These are phyloP conservation scores for Ganoderma resinaceum DNA, from an alignment of 1,284 basidiomycete genomes.

Conservation along the genomic window DNA sequence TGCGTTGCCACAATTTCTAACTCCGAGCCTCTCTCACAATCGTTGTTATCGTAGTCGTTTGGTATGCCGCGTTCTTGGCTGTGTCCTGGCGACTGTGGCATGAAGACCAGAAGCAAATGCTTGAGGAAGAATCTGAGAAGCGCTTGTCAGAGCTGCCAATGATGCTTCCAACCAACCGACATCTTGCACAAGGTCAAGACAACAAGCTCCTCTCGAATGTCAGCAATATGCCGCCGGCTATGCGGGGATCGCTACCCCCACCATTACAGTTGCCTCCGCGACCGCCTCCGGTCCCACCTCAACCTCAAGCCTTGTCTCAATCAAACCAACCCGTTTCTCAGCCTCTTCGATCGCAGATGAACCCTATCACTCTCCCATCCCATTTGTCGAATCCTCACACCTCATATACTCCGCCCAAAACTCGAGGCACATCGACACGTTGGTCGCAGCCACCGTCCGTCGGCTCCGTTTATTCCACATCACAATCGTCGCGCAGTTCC, in stretches of 20 bases:
- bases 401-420: background rate
- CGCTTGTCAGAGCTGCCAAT: constrained; percentile 33
- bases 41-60: constrained; percentile 41
- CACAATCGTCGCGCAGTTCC: background rate
- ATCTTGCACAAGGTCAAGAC: constrained; percentile 10
- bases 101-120: constrained; percentile 9
- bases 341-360: background rate
- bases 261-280: background rate
- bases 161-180: constrained; percentile 33
- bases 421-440: background rate
- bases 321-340: background rate
- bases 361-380: background rate
- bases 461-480: background rate
- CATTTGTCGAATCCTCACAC: background rate
- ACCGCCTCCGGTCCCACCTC: background rate
- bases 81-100: constrained; percentile 42
- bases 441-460: constrained; percentile 11
- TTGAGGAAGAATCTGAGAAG: constrained; percentile 22
- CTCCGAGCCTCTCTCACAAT: background rate
- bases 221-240: background rate
- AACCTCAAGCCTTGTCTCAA: background rate
- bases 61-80: constrained; percentile 47
- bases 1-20: constrained; percentile 40
- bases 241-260: background rate
- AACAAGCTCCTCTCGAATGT: background rate